Evolutionary conservation across 2,329 filamentous ascomycete genomes (phyloP), one percentile per base, ranked within the genome.

Genomic region (Lithohypha guttulata): DNA sequence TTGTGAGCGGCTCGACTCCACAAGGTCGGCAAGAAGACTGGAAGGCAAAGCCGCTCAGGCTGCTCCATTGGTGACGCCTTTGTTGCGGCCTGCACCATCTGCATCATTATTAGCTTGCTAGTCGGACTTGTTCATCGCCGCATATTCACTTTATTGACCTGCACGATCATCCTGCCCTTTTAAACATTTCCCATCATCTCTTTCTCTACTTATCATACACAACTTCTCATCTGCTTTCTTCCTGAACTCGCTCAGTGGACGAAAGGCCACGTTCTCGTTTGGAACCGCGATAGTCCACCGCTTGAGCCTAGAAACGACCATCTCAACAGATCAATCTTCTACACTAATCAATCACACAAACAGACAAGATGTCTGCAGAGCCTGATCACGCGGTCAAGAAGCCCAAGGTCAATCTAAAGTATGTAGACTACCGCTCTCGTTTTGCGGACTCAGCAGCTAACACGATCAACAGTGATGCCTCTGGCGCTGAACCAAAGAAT

Each of bases 401-500:
- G 76, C 79, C 80, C 68, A 86, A 85, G 78, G 80, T 79, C 63
- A 83, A 89, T 65, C 62, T 89, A 64, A 73, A 76, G 84, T 89
- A 75, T 60, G 82, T 66, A 21, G 11, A 15, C 29, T 25, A 3
- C 14, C 4, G 20, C 11, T 6, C n/a, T 14, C n/a, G 20, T 9
- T 18, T 3, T 9, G 13, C 9, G 34, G 17, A 4, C 13, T 32
- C 19, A 31, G 20, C 4, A 6, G 19, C 37, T 40, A 33, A 40
- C 37, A 34, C 14, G 10, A 26, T 11, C n/a, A 6, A 33, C 31
- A 39, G 35, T 23, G 35, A 39, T 39, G 35, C 83, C 60, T 94
- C 87, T 45, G 87, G 87, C 61, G 80, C 83, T 48, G 85, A 93
- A 61, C 75, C 78, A 66, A 91, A 83, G 70, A 74, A 84, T 79